A percentile compares a stretch with the other conserved stretches of the same genome.
Evolutionary conservation across 2,329 filamentous ascomycete species (phyloP).

Genomic region (Colletotrichum simmondsii): DNA sequence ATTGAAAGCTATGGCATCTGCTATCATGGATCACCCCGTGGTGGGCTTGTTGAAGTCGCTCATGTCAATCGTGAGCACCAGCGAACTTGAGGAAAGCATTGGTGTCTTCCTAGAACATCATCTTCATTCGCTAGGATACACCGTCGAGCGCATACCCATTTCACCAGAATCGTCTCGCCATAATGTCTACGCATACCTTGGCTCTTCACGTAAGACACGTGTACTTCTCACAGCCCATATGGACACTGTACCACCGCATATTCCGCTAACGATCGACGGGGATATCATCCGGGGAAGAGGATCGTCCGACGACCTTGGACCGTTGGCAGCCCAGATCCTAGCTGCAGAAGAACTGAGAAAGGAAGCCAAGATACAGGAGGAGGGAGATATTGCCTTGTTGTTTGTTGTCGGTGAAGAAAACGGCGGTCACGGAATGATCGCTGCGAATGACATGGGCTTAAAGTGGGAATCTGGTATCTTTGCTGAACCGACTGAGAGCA

Average conservation of each 20-base stretch:
- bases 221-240: constrained; percentile 48
- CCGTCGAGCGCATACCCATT: constrained; percentile 48
- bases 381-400: constrained; percentile 37
- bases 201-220: constrained; percentile 41
- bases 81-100: constrained; percentile 48
- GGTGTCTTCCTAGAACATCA: constrained; percentile 46
- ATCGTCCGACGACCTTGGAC: constrained; percentile 48
- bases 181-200: constrained; percentile 53
- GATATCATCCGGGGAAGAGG: constrained; percentile 59
- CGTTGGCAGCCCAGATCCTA: constrained; percentile 42
- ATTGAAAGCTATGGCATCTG: background rate
- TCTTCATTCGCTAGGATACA: constrained; percentile 46
- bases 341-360: constrained; percentile 35
- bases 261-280: constrained; percentile 55
- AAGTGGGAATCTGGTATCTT: constrained; percentile 43
- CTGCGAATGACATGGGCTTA: constrained; percentile 51
- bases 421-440: constrained; percentile 39
- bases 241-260: constrained; percentile 60
- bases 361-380: constrained; percentile 25
- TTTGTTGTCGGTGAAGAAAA: constrained; percentile 41
- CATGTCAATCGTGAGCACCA: constrained; percentile 49
- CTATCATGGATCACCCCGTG: constrained; percentile 36
- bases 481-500: constrained; percentile 41
- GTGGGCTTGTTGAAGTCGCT: constrained; percentile 45
- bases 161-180: constrained; percentile 43